Percentiles rank a stretch among this genome's conserved stretches.
phyloP scores from a whole-genome alignment of 106 monocot species.

The Phalaenopsis equestris region DNA sequence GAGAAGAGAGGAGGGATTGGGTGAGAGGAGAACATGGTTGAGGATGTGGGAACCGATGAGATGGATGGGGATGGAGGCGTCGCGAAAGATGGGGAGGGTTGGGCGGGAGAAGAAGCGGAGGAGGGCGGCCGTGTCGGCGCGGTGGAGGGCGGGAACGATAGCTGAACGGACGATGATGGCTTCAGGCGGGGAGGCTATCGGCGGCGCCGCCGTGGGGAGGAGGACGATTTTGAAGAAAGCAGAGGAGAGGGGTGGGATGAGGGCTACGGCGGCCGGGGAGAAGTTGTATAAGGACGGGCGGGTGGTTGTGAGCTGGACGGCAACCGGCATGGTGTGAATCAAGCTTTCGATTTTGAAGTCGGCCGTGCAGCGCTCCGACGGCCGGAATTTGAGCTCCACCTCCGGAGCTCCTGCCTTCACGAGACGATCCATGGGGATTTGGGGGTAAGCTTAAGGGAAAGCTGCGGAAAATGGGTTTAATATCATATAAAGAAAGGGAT shows the following conservation, averaged over 20 bases:
- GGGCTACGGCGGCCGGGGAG: background rate
- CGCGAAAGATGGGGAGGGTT: background rate
- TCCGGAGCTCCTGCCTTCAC: background rate
- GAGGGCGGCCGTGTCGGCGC: background rate
- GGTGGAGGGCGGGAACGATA: slow-evolving; percentile 7
- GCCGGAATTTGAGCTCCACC: slow-evolving; percentile 4
- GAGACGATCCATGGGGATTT: slow-evolving; percentile 1
- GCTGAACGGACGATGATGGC: slow-evolving; percentile 7
- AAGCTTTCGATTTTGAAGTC: slow-evolving; percentile 8
- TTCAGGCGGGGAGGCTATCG: slow-evolving; percentile 16
- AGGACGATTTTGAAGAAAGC: slow-evolving; percentile 6
- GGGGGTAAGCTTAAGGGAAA: no score
- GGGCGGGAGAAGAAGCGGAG: slow-evolving; percentile 6
- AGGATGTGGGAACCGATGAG: slow-evolving; percentile 4
- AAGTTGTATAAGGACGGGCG: slow-evolving; percentile 1
- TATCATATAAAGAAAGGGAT: no score
- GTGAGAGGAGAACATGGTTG: background rate
- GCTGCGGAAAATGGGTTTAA: no score
- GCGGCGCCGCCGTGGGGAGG: background rate
- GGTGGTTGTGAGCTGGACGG: slow-evolving; percentile 14
- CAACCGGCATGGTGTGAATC: slow-evolving; percentile 22
- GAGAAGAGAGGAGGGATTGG: background rate
- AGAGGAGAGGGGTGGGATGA: slow-evolving; percentile 19
- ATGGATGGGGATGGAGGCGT: background rate
- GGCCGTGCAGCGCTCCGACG: background rate